Base-by-base conservation (phyloP, 805 yeast genomes). In the Kluyveromyces siamensis region DNA sequence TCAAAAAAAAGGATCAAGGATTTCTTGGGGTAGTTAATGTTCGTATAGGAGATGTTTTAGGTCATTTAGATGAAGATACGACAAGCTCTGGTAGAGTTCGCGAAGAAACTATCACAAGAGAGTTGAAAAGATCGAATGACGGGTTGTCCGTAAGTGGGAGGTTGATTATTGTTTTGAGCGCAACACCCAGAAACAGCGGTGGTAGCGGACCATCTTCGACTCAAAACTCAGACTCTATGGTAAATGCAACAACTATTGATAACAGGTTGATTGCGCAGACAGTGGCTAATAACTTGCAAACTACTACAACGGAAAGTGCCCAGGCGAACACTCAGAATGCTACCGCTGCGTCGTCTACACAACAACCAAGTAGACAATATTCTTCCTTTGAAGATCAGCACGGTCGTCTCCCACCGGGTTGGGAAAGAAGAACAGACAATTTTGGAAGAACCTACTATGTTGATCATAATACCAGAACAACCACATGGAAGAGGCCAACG, bases 401-500 rank as follows among this genome's bases (percentile, higher is more conserved):
- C 59, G 99, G 99, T 40, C 77, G 96, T 63, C 75, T 93, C 56
- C 99, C 99, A 2, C 88, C 96, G 7, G 99, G 99, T 4, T 93
- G 99, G 98, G 99, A 93, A 69, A 82, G 99, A 59, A 80, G 99
- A 70, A 90, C 98, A 1, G 99, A 93, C 67, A 88, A 89, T 67
- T 87, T 89, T 61, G 99, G 99, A 27, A 80, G 99, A 63, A 91
- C 98, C 1, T 93, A 93, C 69, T 93, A 91, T 65, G 99, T 93
- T 37, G 99, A 93, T 70, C 99, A 93, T 71, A 89, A 91, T 67
- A 87, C 96, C 18, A 82, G 97, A 70, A 87, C 96, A 8, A 93
- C 99, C 8, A 91, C 99, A n/a, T 93, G 99, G 99, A 89, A 86
- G 60, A 79, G 99, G 59, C 99, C 99, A 30, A 82, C 93, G 2